phyloP scores from a whole-genome alignment of 2,329 filamentous ascomycete species.

The Beauveria medogensis region DNA sequence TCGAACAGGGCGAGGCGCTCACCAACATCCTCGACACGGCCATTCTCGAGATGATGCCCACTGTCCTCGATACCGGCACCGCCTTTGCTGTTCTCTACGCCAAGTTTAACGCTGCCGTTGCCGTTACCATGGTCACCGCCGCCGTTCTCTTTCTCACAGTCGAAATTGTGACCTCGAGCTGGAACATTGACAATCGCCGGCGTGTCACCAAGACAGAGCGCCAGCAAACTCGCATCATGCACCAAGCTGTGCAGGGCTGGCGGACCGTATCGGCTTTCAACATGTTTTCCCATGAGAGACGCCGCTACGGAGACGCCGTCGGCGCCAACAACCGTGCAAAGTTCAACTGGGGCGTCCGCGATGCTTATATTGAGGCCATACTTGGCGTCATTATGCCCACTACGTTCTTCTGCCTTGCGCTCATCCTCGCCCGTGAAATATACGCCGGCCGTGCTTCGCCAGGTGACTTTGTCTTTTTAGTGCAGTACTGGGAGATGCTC shows the following conservation, averaged over 20 bases:
- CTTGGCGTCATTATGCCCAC: conserved; percentile 36
- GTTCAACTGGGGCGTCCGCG: conserved; percentile 15
- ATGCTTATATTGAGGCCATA: conserved; percentile 17
- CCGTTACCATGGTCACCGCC: conserved; percentile 26
- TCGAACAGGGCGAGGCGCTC: conserved; percentile 55
- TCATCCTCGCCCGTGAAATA: conserved; percentile 40
- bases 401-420: conserved; percentile 29
- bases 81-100: conserved; percentile 53
- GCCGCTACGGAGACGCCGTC: conserved; percentile 20
- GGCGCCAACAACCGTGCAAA: conserved; percentile 17
- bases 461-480: conserved; percentile 53
- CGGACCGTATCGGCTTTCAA: conserved; percentile 43
- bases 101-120: conserved; percentile 55
- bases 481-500: conserved; percentile 47
- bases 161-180: conserved; percentile 26
- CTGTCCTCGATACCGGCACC: conserved; percentile 52
- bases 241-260: conserved; percentile 53
- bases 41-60: conserved; percentile 52
- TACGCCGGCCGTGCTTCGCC: conserved; percentile 30
- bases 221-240: conserved; percentile 44
- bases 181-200: conserved; percentile 24
- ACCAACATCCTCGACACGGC: conserved; percentile 51
- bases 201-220: conserved; percentile 30
- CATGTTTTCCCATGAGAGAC: conserved; percentile 23
- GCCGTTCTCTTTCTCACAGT: conserved; percentile 15